phyloP scores from a whole-genome alignment of 192 early-diverging fungal species.

The Linnemannia elongata region DNA sequence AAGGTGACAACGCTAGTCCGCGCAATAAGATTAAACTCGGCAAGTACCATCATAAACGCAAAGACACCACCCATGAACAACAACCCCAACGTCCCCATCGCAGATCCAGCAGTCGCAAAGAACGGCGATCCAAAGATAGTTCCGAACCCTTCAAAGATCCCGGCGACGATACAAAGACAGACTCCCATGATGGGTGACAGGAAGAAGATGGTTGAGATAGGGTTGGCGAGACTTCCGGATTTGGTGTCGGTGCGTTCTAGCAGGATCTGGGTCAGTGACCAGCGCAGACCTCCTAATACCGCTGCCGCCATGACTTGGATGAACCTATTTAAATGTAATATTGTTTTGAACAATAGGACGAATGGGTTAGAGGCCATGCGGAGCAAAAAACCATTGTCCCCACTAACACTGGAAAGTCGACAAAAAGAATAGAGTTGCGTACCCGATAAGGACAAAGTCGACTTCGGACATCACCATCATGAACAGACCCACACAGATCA shows the following conservation, averaged over 20 bases:
- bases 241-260: slow-evolving; percentile 68
- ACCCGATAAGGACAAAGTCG: slow-evolving; percentile 83
- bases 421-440: slow-evolving; percentile 15
- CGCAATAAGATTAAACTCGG: slow-evolving; percentile 88
- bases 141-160: slow-evolving; percentile 72
- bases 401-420: background rate
- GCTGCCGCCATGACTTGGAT: slow-evolving; percentile 84
- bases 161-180: slow-evolving; percentile 74
- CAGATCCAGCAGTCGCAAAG: slow-evolving; percentile 57
- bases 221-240: slow-evolving; percentile 87
- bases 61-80: slow-evolving; percentile 84
- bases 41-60: slow-evolving; percentile 90
- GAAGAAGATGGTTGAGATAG: slow-evolving; percentile 87
- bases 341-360: background rate
- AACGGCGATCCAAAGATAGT: slow-evolving; percentile 66
- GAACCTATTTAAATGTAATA: slow-evolving; percentile 59
- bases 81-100: slow-evolving; percentile 63
- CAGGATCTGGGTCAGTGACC: slow-evolving; percentile 91
- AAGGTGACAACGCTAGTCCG: slow-evolving; percentile 88
- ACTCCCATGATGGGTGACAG: slow-evolving; percentile 85
- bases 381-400: background rate
- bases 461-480: slow-evolving; percentile 92
- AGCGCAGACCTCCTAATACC: slow-evolving; percentile 88
- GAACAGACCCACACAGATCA: slow-evolving; percentile 86
- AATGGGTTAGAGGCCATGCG: background rate